Percentiles rank a stretch among this genome's conserved stretches.
Evolutionary conservation across 2,329 filamentous ascomycete species (phyloP).

Genomic region (Ploettnerulaceae sp.): DNA sequence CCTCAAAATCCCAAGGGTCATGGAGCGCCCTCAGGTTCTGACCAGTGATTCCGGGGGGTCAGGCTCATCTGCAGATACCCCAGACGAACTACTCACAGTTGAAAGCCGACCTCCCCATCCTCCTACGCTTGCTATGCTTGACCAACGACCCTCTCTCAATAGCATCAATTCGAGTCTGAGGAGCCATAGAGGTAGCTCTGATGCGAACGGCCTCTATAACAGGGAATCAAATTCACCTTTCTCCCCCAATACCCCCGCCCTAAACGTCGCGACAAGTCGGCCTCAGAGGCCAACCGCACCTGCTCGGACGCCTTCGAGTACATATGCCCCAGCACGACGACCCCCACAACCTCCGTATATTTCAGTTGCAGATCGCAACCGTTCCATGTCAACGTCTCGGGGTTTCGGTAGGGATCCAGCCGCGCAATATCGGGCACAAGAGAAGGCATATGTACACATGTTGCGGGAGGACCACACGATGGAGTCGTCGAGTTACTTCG

Average conservation of each 20-base stretch:
- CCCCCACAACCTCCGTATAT: constrained; percentile 46
- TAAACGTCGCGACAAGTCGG: constrained; percentile 47
- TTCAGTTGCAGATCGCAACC: constrained; percentile 40
- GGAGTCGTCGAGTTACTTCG: constrained; percentile 43
- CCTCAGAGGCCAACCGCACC: constrained; percentile 64
- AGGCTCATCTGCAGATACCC: constrained; percentile 38
- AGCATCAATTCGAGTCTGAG: constrained; percentile 34
- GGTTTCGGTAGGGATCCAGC: constrained; percentile 59
- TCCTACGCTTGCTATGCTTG: constrained; percentile 23
- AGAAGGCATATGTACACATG: constrained; percentile 91
- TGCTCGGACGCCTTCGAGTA: constrained; percentile 69
- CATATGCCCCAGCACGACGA: constrained; percentile 64
- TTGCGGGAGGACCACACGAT: constrained; percentile 69
- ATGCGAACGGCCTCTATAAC: constrained; percentile 22
- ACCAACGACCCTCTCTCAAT: constrained; percentile 26
- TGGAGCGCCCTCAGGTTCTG: constrained; percentile 31
- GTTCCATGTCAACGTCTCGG: constrained; percentile 54
- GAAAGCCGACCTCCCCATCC: constrained; percentile 17
- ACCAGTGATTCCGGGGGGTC: constrained; percentile 46
- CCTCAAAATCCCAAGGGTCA: constrained; percentile 35
- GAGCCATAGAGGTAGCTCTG: constrained; percentile 41
- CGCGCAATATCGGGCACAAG: constrained; percentile 74
- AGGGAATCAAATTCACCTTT: constrained; percentile 21
- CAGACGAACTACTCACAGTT: constrained; percentile 18
- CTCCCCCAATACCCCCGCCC: constrained; percentile 27